Evolutionary conservation across 1,284 basidiomycete genomes (phyloP).

Genomic region (Apiotrichum montevideense): DNA sequence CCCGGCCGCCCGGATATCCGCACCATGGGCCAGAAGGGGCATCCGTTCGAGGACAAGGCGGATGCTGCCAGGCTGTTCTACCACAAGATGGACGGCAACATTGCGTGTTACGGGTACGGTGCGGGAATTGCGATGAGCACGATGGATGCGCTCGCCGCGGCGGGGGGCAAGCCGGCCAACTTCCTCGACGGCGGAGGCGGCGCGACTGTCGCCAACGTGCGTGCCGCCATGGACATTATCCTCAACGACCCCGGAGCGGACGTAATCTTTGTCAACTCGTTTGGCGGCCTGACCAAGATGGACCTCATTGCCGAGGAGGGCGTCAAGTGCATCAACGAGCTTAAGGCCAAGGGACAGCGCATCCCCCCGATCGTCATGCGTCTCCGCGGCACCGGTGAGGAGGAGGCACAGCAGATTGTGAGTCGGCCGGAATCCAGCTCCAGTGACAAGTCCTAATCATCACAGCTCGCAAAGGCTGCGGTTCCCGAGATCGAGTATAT

Average conservation of each 20-base stretch:
- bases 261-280: conserved; percentile 27
- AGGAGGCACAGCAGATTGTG: conserved; percentile 19
- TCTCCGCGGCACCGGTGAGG: conserved; percentile 23
- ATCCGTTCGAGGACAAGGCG: conserved; percentile 14
- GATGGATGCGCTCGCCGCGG: conserved; percentile 21
- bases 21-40: background rate
- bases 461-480: background rate
- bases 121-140: conserved; percentile 26
- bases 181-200: conserved; percentile 31
- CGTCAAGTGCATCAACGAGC: conserved; percentile 6
- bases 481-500: conserved; percentile 15
- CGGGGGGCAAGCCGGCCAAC: conserved; percentile 22
- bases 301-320: conserved; percentile 20
- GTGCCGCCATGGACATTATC: conserved; percentile 20
- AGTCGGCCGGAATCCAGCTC: background rate
- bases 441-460: background rate
- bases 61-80: conserved; percentile 16
- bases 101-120: conserved; percentile 18
- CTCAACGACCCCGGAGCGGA: conserved; percentile 19
- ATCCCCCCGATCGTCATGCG: conserved; percentile 16
- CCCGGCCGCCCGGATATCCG: conserved; percentile 1
- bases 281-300: conserved; percentile 26
- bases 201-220: conserved; percentile 24
- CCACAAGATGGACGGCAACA: conserved; percentile 20
- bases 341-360: conserved; percentile 6